Conservation (phyloP, 2,329 filamentous ascomycete species). For the Neurospora crassa region DNA sequence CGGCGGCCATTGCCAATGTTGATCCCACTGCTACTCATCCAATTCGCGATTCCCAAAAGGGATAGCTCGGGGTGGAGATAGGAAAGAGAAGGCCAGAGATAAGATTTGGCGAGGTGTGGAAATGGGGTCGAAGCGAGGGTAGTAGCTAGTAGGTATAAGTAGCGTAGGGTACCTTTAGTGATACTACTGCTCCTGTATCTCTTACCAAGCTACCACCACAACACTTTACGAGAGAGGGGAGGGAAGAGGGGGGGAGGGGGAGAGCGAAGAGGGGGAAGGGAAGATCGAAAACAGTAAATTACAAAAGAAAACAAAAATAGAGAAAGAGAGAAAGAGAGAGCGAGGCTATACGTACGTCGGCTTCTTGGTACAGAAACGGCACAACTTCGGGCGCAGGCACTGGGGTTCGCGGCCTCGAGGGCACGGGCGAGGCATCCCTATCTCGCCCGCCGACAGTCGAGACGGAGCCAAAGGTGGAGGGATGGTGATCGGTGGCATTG, state of each 20-base stretch:
- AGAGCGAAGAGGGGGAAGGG: slow-evolving; percentile 3
- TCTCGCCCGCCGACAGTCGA: slow-evolving; percentile 25
- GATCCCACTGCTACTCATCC: slow-evolving; percentile 1
- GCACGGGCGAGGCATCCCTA: slow-evolving; percentile 63
- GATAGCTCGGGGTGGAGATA: background rate
- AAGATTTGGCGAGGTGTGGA: background rate
- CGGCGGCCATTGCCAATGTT: background rate
- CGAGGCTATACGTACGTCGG: slow-evolving; percentile 47
- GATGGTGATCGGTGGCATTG: slow-evolving; percentile 53
- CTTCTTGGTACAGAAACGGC: slow-evolving; percentile 92
- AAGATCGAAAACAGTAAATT: slow-evolving; percentile 2
- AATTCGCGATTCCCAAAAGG: background rate
- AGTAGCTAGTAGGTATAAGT: background rate
- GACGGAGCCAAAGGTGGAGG: background rate
- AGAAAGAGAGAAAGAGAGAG: slow-evolving; percentile 4
- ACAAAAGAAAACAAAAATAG: slow-evolving; percentile 13
- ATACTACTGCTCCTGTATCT: background rate
- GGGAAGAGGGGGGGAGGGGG: background rate
- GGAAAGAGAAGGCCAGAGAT: background rate
- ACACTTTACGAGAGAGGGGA: background rate
- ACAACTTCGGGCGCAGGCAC: slow-evolving; percentile 86
- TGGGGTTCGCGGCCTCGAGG: slow-evolving; percentile 74
- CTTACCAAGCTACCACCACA: background rate
- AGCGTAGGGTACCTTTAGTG: background rate
- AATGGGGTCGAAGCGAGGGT: background rate